A percentile compares a stretch with the other conserved stretches of the same genome.
Conservation (phyloP, 1,139 yeast genomes). For the Debaryomyces psychrophilus region DNA sequence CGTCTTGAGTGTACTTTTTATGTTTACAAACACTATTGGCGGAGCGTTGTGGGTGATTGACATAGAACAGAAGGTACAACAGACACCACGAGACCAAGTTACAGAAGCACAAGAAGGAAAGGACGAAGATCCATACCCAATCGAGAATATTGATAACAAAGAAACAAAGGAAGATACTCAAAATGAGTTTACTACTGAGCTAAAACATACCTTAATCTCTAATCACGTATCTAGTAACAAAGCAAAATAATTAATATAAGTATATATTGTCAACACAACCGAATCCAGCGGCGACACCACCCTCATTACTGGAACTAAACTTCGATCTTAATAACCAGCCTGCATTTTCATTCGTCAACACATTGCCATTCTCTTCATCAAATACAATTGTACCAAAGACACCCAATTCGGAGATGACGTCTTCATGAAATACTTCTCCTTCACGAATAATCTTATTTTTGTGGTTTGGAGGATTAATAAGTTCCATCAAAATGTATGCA, state of each 20-base stretch:
- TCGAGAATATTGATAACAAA: conserved; percentile 17
- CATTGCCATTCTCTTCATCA: conserved; percentile 60
- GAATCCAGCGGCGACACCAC: conserved; percentile 98
- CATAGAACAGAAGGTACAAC: conserved; percentile 22
- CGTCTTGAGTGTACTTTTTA: conserved; percentile 58
- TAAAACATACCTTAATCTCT: not conserved
- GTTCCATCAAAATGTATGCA: conserved; percentile 91
- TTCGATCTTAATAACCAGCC: conserved; percentile 92
- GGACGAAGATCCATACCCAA: not conserved
- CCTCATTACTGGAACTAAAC: conserved; percentile 85
- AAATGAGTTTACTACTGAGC: not conserved
- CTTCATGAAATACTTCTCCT: conserved; percentile 62
- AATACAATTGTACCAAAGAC: conserved; percentile 83
- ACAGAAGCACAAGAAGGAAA: not conserved
- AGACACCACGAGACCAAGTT: not conserved
- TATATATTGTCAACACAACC: conserved; percentile 88
- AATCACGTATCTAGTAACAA: conserved; percentile 4
- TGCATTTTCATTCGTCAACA: conserved; percentile 64
- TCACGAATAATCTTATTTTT: conserved; percentile 73
- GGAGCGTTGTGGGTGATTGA: conserved; percentile 72
- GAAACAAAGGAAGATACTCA: conserved; percentile 9
- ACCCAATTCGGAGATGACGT: conserved; percentile 87
- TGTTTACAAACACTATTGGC: conserved; percentile 68
- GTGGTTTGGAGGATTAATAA: conserved; percentile 74
- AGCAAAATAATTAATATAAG: conserved; percentile 30